Conservation (phyloP, 192 early-diverging fungal species). For the Gigaspora rosea region DNA sequence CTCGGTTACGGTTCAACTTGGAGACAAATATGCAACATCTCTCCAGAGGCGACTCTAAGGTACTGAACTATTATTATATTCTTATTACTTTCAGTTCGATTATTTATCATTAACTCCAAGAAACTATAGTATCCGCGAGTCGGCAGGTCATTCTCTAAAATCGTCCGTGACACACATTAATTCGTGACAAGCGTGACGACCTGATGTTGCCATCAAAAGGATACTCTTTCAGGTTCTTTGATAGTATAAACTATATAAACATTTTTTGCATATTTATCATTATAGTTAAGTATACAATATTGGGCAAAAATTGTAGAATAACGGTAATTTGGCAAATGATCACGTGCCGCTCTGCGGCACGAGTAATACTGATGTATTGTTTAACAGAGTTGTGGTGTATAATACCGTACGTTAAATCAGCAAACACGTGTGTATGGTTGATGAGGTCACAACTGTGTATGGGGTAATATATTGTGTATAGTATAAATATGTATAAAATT, state of each 20-base stretch:
- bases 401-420: too few species aligned
- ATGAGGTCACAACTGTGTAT: too few species aligned
- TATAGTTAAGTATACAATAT: too few species aligned
- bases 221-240: conserved; percentile 42
- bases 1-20: conserved; percentile 72
- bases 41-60: conserved; percentile 61
- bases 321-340: too few species aligned
- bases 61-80: conserved; percentile 36
- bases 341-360: too few species aligned
- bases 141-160: conserved; percentile 86
- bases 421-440: too few species aligned
- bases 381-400: too few species aligned
- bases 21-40: conserved; percentile 71
- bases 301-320: too few species aligned
- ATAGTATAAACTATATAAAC: not conserved
- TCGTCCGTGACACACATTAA: conserved; percentile 64
- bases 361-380: too few species aligned
- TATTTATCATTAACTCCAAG: conserved; percentile 23
- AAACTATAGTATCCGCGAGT: conserved; percentile 63
- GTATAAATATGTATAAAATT: too few species aligned
- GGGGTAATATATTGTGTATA: too few species aligned
- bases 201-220: conserved; percentile 75
- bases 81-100: conserved; percentile 3
- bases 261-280: not conserved
- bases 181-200: conserved; percentile 79